A percentile compares a stretch with the other conserved stretches of the same genome.
Evolutionary conservation across 495 filamentous ascomycete genomes (phyloP).

Genomic region (Trichoderma virens): DNA sequence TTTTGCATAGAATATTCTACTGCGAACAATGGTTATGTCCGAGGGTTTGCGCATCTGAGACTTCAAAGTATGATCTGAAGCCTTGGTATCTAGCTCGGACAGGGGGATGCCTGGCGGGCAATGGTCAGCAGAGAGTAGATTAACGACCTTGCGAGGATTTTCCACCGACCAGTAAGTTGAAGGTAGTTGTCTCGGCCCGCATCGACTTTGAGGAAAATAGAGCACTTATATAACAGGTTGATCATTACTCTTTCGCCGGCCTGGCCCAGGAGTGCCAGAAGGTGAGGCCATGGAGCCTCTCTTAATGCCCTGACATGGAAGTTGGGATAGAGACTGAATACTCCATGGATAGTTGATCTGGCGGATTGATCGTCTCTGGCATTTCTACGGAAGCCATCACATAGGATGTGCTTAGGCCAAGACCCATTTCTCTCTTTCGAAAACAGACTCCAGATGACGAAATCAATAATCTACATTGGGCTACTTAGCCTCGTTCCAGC

Average conservation of each 20-base stretch:
- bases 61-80: neutral
- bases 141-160: neutral
- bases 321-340: slow-evolving; percentile 55
- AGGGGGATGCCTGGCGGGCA: slow-evolving; percentile 22
- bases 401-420: slow-evolving; percentile 66
- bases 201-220: slow-evolving; percentile 62
- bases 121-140: neutral
- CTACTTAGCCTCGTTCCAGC: neutral
- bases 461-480: slow-evolving; percentile 67
- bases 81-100: slow-evolving; percentile 27
- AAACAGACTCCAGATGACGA: slow-evolving; percentile 70
- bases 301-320: slow-evolving; percentile 63
- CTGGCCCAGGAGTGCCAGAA: slow-evolving; percentile 63
- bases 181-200: slow-evolving; percentile 52
- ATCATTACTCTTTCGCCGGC: slow-evolving; percentile 79
- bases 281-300: slow-evolving; percentile 59
- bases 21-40: slow-evolving; percentile 69
- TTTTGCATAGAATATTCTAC: slow-evolving; percentile 78
- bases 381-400: slow-evolving; percentile 58
- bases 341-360: slow-evolving; percentile 35
- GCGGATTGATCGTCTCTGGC: neutral
- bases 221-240: slow-evolving; percentile 67
- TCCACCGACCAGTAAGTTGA: slow-evolving; percentile 66
- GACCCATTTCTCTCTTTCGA: slow-evolving; percentile 39
- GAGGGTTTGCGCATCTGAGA: slow-evolving; percentile 30